Conservation (phyloP, 163 green algal genomes). For the Scenedesmus sp. region DNA sequence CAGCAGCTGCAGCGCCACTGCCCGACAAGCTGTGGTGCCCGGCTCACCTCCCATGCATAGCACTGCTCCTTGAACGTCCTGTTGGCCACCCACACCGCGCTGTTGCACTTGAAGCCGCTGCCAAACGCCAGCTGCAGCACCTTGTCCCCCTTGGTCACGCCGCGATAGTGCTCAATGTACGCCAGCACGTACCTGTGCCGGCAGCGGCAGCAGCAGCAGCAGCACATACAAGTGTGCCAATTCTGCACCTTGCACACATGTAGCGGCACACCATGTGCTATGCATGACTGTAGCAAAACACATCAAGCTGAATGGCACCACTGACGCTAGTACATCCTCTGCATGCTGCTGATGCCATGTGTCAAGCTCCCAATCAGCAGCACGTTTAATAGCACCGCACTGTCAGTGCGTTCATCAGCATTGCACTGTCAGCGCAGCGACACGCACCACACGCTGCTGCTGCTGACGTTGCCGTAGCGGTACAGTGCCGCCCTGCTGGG, state of each 20-base stretch:
- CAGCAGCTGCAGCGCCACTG: too few species aligned
- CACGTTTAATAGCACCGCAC: background rate
- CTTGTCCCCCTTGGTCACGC: constrained; percentile 73
- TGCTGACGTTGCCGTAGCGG: constrained; percentile 95
- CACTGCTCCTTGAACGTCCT: constrained; percentile 66
- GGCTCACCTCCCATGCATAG: constrained; percentile 60
- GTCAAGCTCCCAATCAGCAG: too few species aligned
- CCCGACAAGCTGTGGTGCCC: too few species aligned
- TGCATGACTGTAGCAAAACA: too few species aligned
- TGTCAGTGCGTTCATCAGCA: background rate
- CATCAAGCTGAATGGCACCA: too few species aligned
- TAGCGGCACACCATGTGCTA: too few species aligned
- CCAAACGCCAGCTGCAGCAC: constrained; percentile 92
- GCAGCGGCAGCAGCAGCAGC: background rate
- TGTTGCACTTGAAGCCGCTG: constrained; percentile 98
- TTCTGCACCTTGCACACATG: background rate
- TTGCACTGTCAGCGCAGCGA: background rate
- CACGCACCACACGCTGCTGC: constrained; percentile 83
- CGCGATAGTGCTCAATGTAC: constrained; percentile 67
- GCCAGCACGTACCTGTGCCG: constrained; percentile 76
- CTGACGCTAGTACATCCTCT: background rate
- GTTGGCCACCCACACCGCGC: constrained; percentile 91
- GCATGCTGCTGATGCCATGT: too few species aligned
- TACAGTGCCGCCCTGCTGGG: constrained; percentile 90
- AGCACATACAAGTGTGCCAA: background rate